phyloP scores from a whole-genome alignment of 1,139 yeast species.

The Pichia sp. region DNA sequence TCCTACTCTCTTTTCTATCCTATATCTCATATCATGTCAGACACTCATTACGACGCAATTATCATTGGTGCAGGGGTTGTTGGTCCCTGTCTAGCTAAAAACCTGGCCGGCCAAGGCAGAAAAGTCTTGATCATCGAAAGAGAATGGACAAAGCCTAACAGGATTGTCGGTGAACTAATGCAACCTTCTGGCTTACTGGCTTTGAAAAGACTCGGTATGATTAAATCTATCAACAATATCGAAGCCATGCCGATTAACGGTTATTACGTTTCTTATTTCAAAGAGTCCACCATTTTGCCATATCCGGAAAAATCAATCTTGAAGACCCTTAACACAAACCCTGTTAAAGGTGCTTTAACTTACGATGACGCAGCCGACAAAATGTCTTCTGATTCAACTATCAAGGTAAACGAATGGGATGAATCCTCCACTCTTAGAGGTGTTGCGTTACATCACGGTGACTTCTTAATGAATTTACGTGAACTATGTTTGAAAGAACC shows the following conservation, averaged over 20 bases:
- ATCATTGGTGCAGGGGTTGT: conserved; percentile 93
- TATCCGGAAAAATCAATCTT: conserved; percentile 53
- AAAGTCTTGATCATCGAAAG: conserved; percentile 71
- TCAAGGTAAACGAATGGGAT: conserved; percentile 49
- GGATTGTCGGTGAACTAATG: conserved; percentile 93
- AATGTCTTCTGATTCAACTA: conserved; percentile 41
- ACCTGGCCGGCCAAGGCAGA: conserved; percentile 85
- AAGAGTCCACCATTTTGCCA: conserved; percentile 49
- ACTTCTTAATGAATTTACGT: conserved; percentile 72
- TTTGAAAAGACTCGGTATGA: conserved; percentile 72
- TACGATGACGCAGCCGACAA: conserved; percentile 47
- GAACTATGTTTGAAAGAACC: conserved; percentile 59
- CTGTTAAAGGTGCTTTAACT: conserved; percentile 50
- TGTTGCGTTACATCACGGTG: conserved; percentile 85
- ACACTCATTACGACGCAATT: conserved; percentile 47
- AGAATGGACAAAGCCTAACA: conserved; percentile 86
- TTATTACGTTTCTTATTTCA: conserved; percentile 66
- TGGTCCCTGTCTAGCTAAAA: conserved; percentile 90
- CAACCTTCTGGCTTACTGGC: conserved; percentile 95
- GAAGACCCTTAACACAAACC: conserved; percentile 40
- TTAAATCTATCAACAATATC: conserved; percentile 68
- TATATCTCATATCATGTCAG: conserved; percentile 7
- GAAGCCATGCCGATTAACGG: conserved; percentile 78
- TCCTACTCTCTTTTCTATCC: too few relatives aligned
- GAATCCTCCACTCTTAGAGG: conserved; percentile 62